phyloP scores from a whole-genome alignment of 2,329 filamentous ascomycete species.

The Alternaria atra region DNA sequence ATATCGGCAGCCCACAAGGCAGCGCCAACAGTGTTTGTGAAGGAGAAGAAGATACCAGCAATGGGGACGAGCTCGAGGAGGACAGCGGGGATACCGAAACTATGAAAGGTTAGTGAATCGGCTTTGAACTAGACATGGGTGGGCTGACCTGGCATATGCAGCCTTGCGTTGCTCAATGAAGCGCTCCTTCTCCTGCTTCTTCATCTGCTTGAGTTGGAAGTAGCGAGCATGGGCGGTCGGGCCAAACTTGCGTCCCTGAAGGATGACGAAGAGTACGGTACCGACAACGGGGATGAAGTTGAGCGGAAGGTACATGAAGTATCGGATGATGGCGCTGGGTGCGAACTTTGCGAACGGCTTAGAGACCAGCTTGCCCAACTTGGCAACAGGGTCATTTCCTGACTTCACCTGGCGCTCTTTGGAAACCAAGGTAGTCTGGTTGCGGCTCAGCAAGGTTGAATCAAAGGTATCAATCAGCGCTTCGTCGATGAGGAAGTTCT shows the following conservation, averaged over 20 bases:
- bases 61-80: conserved; percentile 86
- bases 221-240: conserved; percentile 71
- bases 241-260: conserved; percentile 68
- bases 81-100: conserved; percentile 78
- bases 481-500: conserved; percentile 80
- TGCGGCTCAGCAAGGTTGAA: conserved; percentile 67
- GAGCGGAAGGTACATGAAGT: conserved; percentile 85
- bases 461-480: conserved; percentile 91
- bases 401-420: conserved; percentile 76
- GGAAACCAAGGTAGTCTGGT: conserved; percentile 70
- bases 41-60: conserved; percentile 82
- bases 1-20: conserved; percentile 94
- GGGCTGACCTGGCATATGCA: conserved; percentile 76
- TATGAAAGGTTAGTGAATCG: conserved; percentile 10
- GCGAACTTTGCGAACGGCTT: conserved; percentile 64
- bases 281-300: conserved; percentile 94
- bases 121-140: neutral
- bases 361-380: conserved; percentile 65
- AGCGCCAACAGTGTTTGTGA: conserved; percentile 91
- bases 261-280: conserved; percentile 78
- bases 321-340: conserved; percentile 72
- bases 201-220: conserved; percentile 91
- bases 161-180: conserved; percentile 76
- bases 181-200: conserved; percentile 67
- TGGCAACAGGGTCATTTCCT: conserved; percentile 61